Conservation (phyloP, 169 alveolate genomes). For the Cryptosporidium parvum region DNA sequence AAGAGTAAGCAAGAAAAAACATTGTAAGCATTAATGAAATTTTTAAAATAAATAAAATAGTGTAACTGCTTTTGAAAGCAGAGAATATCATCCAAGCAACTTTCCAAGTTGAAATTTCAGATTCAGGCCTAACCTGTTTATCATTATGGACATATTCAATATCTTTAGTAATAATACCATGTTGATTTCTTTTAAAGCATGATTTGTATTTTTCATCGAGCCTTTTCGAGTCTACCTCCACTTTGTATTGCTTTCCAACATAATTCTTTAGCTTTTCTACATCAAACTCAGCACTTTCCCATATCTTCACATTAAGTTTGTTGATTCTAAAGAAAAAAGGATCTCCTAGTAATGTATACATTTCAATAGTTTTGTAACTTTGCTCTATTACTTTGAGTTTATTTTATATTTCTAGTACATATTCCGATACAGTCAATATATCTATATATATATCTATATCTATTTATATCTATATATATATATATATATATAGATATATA, state of each 20-base stretch:
- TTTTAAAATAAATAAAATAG: conserved; percentile 11
- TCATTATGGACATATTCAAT: background rate
- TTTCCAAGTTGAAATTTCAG: conserved; percentile 1
- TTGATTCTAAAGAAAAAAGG: conserved; percentile 50
- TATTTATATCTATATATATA: background rate
- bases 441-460: background rate
- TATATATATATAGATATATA: too few species aligned
- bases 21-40: background rate
- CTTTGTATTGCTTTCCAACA: conserved; percentile 14
- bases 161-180: background rate
- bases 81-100: conserved; percentile 2
- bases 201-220: background rate
- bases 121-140: background rate
- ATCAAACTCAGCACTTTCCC: conserved; percentile 12
- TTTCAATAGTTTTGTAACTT: background rate
- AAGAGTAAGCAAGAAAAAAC: conserved; percentile 31
- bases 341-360: conserved; percentile 49
- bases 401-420: background rate
- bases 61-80: conserved; percentile 37
- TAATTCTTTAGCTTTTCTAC: background rate
- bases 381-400: background rate
- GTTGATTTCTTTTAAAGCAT: background rate
- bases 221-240: conserved; percentile 40
- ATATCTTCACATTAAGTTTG: conserved; percentile 27
- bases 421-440: background rate